Base-by-base conservation (phyloP, 768 basidiomycete species). In the Termitomyces eurrhizus region DNA sequence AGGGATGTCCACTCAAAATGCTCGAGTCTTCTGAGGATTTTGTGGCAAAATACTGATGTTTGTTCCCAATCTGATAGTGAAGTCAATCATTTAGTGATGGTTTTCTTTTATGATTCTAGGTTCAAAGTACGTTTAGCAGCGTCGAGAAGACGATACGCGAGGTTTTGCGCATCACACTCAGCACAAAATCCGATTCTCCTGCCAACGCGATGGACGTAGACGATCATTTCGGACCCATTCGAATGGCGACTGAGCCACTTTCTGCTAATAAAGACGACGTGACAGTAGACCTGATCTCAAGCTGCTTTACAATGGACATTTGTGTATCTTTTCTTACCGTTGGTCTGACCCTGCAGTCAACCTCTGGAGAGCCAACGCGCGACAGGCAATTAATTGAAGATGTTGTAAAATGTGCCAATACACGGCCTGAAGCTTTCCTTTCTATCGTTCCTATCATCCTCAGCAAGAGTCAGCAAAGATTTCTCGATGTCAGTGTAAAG, bases 21-120 rank as follows among this genome's bases (percentile, higher is more conserved):
- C 41, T 55, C 70, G 18, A 71, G 72, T 44, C 73, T 93, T 26
- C 82, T 89, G 52, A 75, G 77, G 33, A 69, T 81, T 8, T 70
- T 93, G 29, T 93, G 92, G 84, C 83, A 84, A 60, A 83, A 82
- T 60, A 66, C 77, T 48, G 90, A 92, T 65, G 93, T 93, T 64
- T 67, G 84, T 77, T 41, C 21, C 48, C 26, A 55, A 21, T 37
- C 46, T 51, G 16, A 21, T 36, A 32, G 32, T 48, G 53, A 36
- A 26, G 7, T 14, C 3, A 13, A 13, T n/a, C 3, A 13, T 39
- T 53, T n/a, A 48, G 29, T 12, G 54, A 42, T 21, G 29, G 42
- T 18, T 41, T 35, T 54, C 55, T 37, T 44, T 24, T 37, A 14
- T 39, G 24, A 18, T 59, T 41, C 2, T 21, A 91, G 89, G 76